These are phyloP conservation scores for grape (Vitis vinifera) DNA, from an alignment of 164 flowering plant genomes.

Conservation along the genomic window ASM3070453v1 NC_081822.1:8752001-8752500, in stretches of 20 bases:
- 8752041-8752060: slow-evolving; percentile 18
- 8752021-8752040: slow-evolving; percentile 13
- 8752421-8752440: neutral
- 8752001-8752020: slow-evolving; percentile 16
- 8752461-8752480: neutral
- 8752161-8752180: slow-evolving; percentile 34
- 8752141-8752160: slow-evolving; percentile 17
- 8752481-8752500: neutral
- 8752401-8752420: neutral
- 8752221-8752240: neutral
- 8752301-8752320: slow-evolving; percentile 5
- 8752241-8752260: too few species aligned
- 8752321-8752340: slow-evolving; percentile 5
- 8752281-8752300: neutral
- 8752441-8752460: slow-evolving; percentile 4
- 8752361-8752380: slow-evolving; percentile 1
- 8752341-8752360: slow-evolving; percentile 4
- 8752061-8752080: slow-evolving; percentile 15
- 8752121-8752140: slow-evolving; percentile 23
- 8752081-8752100: slow-evolving; percentile 32
- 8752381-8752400: neutral
- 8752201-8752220: neutral
- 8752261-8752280: too few species aligned
- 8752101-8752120: slow-evolving; percentile 30
- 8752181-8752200: slow-evolving; percentile 13